Evolutionary conservation across 345 rosid species (phyloP).

Genomic region (Sisymbrium irio): DNA sequence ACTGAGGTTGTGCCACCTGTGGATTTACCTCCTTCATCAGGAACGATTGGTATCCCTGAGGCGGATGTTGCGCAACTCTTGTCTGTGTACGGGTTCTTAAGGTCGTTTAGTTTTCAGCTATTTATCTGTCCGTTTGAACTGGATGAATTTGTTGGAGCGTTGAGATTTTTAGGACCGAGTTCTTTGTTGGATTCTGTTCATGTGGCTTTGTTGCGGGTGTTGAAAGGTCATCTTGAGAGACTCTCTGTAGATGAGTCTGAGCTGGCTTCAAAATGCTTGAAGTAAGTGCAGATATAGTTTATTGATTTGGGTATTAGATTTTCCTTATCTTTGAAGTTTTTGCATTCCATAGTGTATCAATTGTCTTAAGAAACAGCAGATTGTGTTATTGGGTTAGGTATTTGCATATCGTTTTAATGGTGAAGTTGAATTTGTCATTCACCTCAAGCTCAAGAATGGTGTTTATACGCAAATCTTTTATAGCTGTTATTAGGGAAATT

Average conservation of each 20-base stretch:
- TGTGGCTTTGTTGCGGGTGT: conserved; percentile 60
- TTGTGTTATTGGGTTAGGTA: not conserved
- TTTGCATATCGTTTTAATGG: not conserved
- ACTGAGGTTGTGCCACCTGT: conserved; percentile 45
- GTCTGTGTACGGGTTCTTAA: conserved; percentile 71
- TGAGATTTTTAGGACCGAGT: conserved; percentile 41
- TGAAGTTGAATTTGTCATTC: not conserved
- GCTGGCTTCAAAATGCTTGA: conserved; percentile 64
- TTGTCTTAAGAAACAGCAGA: not conserved
- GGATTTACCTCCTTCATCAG: conserved; percentile 71
- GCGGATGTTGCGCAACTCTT: conserved; percentile 62
- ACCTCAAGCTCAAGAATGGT: not conserved
- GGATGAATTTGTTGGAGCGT: conserved; percentile 82
- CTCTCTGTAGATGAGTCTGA: conserved; percentile 61
- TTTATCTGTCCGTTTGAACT: conserved; percentile 73
- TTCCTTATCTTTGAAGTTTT: not conserved
- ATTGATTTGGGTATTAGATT: not conserved
- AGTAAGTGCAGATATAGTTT: conserved; percentile 38
- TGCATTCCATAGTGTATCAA: not conserved
- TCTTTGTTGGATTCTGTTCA: conserved; percentile 59
- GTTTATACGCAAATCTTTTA: not conserved
- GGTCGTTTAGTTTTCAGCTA: conserved; percentile 66
- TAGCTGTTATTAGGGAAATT: not conserved
- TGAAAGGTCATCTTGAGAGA: conserved; percentile 62
- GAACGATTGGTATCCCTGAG: conserved; percentile 68